Evolutionary conservation across 306 rosid genomes (phyloP).

Genomic region (Vicia sativa): DNA sequence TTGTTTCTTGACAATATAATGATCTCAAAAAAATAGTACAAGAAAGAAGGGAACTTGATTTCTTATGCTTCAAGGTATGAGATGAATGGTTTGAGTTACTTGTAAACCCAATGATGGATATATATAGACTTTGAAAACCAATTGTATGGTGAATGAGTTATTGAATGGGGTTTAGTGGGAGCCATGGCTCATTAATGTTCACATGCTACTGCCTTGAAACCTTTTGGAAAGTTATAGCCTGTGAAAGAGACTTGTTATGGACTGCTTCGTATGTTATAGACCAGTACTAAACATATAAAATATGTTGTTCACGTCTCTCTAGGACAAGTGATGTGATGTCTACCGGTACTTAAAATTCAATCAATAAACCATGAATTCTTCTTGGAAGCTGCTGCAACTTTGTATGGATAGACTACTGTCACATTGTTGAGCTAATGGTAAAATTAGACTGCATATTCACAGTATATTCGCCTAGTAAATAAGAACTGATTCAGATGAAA

Average conservation of each 20-base stretch:
- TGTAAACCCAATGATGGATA: background rate
- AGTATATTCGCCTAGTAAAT: too few species aligned
- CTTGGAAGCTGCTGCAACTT: slow-evolving; percentile 3
- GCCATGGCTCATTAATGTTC: slow-evolving; percentile 29
- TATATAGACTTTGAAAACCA: slow-evolving; percentile 30
- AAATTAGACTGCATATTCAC: background rate
- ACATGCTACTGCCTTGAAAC: slow-evolving; percentile 28
- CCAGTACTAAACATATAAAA: too few species aligned
- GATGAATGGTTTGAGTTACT: background rate
- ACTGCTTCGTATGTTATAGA: too few species aligned
- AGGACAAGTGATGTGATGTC: too few species aligned
- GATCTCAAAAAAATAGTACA: slow-evolving; percentile 4
- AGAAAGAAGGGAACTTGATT: background rate
- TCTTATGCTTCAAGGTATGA: background rate
- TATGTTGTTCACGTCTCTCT: too few species aligned
- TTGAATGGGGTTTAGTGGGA: background rate
- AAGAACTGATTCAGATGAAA: too few species aligned
- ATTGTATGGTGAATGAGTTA: slow-evolving; percentile 17
- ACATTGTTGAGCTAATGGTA: background rate
- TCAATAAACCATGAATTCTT: background rate
- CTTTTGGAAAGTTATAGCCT: background rate
- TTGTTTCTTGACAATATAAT: background rate
- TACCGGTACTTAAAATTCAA: slow-evolving; percentile 1
- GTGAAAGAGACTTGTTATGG: background rate
- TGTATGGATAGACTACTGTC: background rate